Evolutionary conservation across 2,329 filamentous ascomycete species (phyloP).

Genomic region (Colletotrichum tropicale): DNA sequence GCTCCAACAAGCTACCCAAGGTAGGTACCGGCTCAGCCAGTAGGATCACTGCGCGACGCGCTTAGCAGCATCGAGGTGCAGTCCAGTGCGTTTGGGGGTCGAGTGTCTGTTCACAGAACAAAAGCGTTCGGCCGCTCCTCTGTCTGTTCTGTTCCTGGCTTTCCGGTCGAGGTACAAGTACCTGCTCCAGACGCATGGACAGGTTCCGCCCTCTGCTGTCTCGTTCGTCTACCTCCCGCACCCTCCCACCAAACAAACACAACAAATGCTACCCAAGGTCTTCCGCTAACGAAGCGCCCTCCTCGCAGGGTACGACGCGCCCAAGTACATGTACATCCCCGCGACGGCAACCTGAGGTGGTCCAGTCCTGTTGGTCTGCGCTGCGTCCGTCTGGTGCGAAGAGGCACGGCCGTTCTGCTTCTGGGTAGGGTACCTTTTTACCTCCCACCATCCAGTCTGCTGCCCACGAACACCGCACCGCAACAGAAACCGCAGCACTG

Average conservation of each 20-base stretch:
- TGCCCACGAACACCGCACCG: not conserved
- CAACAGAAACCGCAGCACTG: not conserved
- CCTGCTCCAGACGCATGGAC: not conserved
- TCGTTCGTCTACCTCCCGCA: not conserved
- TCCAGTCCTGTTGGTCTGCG: not conserved
- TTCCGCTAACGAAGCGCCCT: slow-evolving; percentile 1
- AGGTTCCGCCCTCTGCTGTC: not conserved
- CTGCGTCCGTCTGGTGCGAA: slow-evolving; percentile 3
- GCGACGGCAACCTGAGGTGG: slow-evolving; percentile 1
- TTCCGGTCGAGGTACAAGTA: not conserved
- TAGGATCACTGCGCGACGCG: slow-evolving; percentile 37
- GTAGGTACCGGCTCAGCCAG: slow-evolving; percentile 26
- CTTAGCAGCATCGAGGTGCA: slow-evolving; percentile 27
- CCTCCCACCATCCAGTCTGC: not conserved
- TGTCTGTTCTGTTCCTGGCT: not conserved
- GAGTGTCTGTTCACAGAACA: slow-evolving; percentile 12
- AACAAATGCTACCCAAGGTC: not conserved
- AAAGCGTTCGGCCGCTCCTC: not conserved
- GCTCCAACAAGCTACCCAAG: not conserved
- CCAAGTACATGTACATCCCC: not conserved
- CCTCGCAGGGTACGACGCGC: not conserved
- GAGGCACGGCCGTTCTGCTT: not conserved
- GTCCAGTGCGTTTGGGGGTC: slow-evolving; percentile 9
- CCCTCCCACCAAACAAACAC: not conserved
- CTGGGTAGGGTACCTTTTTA: not conserved